Evolutionary conservation across 2,329 filamentous ascomycete genomes (phyloP).

Genomic region (Bipolaris oryzae): DNA sequence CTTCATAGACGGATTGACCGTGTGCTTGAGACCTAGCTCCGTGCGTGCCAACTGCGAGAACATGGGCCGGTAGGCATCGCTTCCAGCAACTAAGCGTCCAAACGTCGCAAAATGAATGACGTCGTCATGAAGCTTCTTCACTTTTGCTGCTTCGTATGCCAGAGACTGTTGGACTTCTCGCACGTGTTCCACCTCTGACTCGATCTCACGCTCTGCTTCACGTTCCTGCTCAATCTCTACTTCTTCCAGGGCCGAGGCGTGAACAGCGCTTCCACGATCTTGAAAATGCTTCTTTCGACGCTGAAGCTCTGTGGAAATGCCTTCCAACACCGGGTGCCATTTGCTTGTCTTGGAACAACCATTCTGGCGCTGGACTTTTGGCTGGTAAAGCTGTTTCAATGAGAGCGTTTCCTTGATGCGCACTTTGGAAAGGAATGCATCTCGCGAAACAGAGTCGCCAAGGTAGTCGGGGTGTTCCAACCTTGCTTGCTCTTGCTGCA

Average conservation of each 20-base stretch:
- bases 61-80: constrained; percentile 49
- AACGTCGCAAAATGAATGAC: constrained; percentile 55
- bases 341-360: constrained; percentile 21
- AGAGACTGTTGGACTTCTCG: constrained; percentile 60
- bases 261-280: constrained; percentile 53
- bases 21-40: constrained; percentile 45
- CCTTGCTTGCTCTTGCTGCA: constrained; percentile 59
- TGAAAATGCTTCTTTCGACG: constrained; percentile 46
- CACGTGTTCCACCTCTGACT: constrained; percentile 63
- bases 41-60: constrained; percentile 53
- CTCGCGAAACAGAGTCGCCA: constrained; percentile 31
- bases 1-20: constrained; percentile 12
- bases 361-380: constrained; percentile 20
- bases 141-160: constrained; percentile 50
- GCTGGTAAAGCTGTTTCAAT: constrained; percentile 63
- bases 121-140: constrained; percentile 56
- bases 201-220: constrained; percentile 62
- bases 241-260: constrained; percentile 63
- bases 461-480: constrained; percentile 54
- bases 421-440: constrained; percentile 54
- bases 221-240: constrained; percentile 58
- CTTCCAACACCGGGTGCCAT: constrained; percentile 30
- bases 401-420: constrained; percentile 63
- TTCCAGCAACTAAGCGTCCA: constrained; percentile 51
- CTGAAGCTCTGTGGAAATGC: constrained; percentile 47